These are phyloP conservation scores for Saitozyma podzolica DNA, from an alignment of 768 basidiomycete genomes.

Conservation along the genomic window DNA sequence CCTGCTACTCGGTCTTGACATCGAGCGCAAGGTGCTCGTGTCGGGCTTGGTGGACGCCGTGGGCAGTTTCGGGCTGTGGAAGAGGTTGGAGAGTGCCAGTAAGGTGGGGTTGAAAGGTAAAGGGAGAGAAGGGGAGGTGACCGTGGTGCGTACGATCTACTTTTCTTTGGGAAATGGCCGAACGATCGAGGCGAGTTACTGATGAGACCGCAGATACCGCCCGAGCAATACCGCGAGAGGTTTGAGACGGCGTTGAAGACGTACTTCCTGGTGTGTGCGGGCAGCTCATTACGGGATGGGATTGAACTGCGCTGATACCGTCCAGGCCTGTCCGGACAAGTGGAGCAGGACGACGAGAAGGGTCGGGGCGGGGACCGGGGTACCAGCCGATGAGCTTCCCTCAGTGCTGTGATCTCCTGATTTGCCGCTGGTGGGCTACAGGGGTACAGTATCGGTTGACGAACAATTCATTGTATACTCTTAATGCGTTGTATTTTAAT, in stretches of 20 bases:
- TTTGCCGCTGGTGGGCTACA: not conserved
- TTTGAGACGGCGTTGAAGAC: constrained; percentile 70
- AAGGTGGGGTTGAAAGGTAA: constrained; percentile 67
- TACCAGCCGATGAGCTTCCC: not conserved
- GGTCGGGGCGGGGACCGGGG: not conserved
- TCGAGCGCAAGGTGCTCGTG: constrained; percentile 65
- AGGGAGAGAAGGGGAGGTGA: constrained; percentile 67
- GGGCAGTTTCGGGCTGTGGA: constrained; percentile 81
- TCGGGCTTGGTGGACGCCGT: constrained; percentile 84
- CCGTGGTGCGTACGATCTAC: constrained; percentile 55
- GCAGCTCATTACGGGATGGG: not conserved
- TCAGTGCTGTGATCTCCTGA: not conserved
- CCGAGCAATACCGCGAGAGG: constrained; percentile 73
- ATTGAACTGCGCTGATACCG: constrained; percentile 1
- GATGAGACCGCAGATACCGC: constrained; percentile 59
- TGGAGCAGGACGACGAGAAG: constrained; percentile 16
- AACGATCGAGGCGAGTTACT: not conserved
- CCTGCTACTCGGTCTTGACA: constrained; percentile 71
- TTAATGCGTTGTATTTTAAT: not conserved
- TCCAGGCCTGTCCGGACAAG: constrained; percentile 34
- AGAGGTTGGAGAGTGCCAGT: constrained; percentile 80
- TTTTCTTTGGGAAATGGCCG: not conserved
- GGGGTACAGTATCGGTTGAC: too few relatives aligned
- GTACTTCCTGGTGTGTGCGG: constrained; percentile 62
- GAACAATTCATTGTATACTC: not conserved